These are phyloP conservation scores for Suillus subalutaceus DNA, from an alignment of 768 basidiomycete genomes.

Conservation along the genomic window DNA sequence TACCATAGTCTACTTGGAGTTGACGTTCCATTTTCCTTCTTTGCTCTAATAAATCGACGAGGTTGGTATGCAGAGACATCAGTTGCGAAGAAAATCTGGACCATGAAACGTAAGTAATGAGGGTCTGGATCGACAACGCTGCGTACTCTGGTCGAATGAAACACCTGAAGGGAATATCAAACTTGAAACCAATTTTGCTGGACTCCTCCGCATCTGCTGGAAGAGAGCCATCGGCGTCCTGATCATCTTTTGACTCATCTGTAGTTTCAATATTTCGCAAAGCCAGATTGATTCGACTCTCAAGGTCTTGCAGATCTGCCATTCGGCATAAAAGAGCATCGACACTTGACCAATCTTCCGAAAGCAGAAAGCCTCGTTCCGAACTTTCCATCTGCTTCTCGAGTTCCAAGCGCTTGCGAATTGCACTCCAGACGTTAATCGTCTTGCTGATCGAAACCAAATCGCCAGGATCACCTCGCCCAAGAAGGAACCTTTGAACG, in stretches of 20 bases:
- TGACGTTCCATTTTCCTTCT: constrained; percentile 56
- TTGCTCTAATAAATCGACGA: constrained; percentile 46
- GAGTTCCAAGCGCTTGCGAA: constrained; percentile 52
- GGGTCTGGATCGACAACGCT: background rate
- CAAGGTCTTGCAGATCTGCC: constrained; percentile 52
- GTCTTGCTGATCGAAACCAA: constrained; percentile 65
- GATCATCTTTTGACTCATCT: constrained; percentile 22
- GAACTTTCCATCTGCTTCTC: constrained; percentile 58
- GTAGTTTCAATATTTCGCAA: constrained; percentile 36
- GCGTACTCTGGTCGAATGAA: constrained; percentile 66
- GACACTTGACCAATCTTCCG: constrained; percentile 58
- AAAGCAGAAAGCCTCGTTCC: constrained; percentile 24
- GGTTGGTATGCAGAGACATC: constrained; percentile 46
- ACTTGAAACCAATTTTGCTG: constrained; percentile 19
- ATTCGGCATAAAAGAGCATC: constrained; percentile 57
- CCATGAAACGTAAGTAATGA: constrained; percentile 7
- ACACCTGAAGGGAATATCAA: constrained; percentile 47
- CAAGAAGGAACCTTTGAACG: constrained; percentile 74
- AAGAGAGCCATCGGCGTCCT: constrained; percentile 25
- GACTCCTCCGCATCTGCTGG: constrained; percentile 15
- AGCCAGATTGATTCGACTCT: constrained; percentile 56
- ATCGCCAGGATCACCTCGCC: constrained; percentile 68
- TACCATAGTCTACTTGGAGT: constrained; percentile 60
- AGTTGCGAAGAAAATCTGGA: constrained; percentile 65
- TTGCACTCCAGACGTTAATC: constrained; percentile 58